Base-by-base conservation (phyloP, 1,139 yeast species). In the Eremothecium cymbalariae region DNA sequence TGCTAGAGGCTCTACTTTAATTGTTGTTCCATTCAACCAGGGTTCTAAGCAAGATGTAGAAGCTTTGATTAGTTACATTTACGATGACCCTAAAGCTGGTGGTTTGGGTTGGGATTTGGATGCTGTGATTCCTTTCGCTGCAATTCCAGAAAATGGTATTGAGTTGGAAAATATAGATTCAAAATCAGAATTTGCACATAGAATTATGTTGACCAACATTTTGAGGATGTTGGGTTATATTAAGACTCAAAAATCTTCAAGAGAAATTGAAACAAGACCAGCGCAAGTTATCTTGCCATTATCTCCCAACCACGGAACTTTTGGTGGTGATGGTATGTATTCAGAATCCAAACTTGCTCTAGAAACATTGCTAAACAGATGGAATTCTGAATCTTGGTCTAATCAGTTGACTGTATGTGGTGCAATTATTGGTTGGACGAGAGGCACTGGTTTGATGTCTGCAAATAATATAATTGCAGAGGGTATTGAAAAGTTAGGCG, bases 391-490 rank as follows among this genome's bases (percentile, higher is more conserved):
- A 71, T 84, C 88, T 44, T 90, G 98, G 98, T 79, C 80, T 36
- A 70, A 83, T 48, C 93, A 84, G 69, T 78, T 90, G 65, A 90
- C 97, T 44, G 71, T 90, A 45, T 88, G 97, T 65, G 98, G 98
- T 71, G 96, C 97, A 36, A 75, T 90, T 48, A 90, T 90, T 63
- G 98, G 98, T 60, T 90, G 98, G 98, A 90, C 98, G 45, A 85
- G 98, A 74, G 98, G 98, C 65, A 90, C 98, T 44, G 98, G 98
- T 59, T 78, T 90, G 59, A 90, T 90, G 98, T 73, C 88, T 56
- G 96, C 81, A 52, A 90, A 90, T 72, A 90, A 90, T 68, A 81
- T 86, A 59, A 85, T 90, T 62, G 96, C 98, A 41, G 96, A 88
- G 67, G 96, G 96, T 51, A 84, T 90, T 59, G 98, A 90, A 67